These are phyloP conservation scores for Macadamia integrifolia DNA, from an alignment of 164 flowering plant genomes.

Conservation along the genomic window DNA sequence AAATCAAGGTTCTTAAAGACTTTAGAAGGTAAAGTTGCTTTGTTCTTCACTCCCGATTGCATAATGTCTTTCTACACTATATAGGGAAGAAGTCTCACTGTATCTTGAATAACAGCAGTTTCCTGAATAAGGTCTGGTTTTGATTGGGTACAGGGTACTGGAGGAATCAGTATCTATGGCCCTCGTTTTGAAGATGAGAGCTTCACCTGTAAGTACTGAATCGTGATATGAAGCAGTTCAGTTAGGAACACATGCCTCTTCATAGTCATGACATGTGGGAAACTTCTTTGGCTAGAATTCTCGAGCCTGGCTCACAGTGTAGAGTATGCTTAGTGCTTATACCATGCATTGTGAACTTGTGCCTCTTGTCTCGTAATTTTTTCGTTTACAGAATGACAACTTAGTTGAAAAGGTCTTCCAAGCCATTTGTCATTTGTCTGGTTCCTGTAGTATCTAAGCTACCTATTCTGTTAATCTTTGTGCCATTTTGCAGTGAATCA, in stretches of 20 bases:
- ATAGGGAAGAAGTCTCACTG: no score
- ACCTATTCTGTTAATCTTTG: neutral
- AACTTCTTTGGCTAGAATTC: neutral
- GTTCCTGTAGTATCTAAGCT: slow-evolving; percentile 3
- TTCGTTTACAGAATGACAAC: neutral
- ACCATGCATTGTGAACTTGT: neutral
- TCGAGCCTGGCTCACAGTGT: neutral
- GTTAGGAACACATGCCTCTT: neutral
- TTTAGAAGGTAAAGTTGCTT: no score
- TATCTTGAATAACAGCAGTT: neutral
- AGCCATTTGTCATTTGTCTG: neutral
- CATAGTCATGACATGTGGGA: neutral
- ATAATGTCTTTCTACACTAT: no score
- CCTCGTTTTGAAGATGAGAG: slow-evolving; percentile 62
- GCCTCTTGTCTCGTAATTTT: neutral
- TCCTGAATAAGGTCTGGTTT: neutral
- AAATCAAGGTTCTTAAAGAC: no score
- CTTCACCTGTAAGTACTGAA: slow-evolving; percentile 48
- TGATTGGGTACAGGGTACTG: slow-evolving; percentile 60
- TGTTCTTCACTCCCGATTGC: no score
- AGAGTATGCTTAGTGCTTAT: neutral
- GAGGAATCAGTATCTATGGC: slow-evolving; percentile 77
- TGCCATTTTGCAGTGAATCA: slow-evolving; percentile 53
- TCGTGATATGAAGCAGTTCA: neutral
- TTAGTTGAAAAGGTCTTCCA: neutral